Base-by-base conservation (phyloP, 2,329 filamentous ascomycete species). In the Scedosporium dehoogii region DNA sequence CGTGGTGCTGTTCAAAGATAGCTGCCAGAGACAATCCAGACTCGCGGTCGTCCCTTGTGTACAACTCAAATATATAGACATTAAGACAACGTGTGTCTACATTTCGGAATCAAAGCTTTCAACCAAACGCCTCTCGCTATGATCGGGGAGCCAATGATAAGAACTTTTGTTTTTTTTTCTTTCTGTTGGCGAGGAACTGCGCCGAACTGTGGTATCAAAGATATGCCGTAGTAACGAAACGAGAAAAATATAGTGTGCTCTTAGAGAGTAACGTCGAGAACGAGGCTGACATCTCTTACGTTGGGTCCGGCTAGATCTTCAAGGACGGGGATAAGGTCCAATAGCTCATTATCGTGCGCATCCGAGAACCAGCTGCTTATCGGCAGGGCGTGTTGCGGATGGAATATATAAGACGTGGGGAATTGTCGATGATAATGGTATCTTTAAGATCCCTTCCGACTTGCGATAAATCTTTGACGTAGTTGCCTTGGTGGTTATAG, bases 331-430 rank as follows among this genome's bases (percentile, higher is more conserved):
- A 99, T 97, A 70, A 99, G 81, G 74, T 99, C 94, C 71, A 99
- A 82, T 65, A 99, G 83, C 81, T 99, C 94, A 77, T 99, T 99
- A 79, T 99, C 94, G 76, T 99, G 94, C 65, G 94, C 94, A 77
- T 99, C 94, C 68, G 92, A 97, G 79, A 99, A 99, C 94, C 94
- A 99, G 81, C 93, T 97, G 84, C 92, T 97, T 78, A 99, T 99
- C 27, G 94, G 94, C 59, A 99, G 93, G 65, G 94, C 94, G 74
- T 99, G 94, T 79, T 99, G 93, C 25, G 94, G 94, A 73, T 99
- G 94, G 83, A 99, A 99, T 70, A 99, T 97, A 79, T 99, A 99
- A 12, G 93, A 97, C 4, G 94, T 99, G 2, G 94, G 94, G 94
- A 97, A 77, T 99, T 99, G 79, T 99, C 94, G 71, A 99, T 99